Evolutionary conservation across 139 green algal species (phyloP), one percentile per base, ranked within the genome.

Genomic region (Medakamo hakoo): DNA sequence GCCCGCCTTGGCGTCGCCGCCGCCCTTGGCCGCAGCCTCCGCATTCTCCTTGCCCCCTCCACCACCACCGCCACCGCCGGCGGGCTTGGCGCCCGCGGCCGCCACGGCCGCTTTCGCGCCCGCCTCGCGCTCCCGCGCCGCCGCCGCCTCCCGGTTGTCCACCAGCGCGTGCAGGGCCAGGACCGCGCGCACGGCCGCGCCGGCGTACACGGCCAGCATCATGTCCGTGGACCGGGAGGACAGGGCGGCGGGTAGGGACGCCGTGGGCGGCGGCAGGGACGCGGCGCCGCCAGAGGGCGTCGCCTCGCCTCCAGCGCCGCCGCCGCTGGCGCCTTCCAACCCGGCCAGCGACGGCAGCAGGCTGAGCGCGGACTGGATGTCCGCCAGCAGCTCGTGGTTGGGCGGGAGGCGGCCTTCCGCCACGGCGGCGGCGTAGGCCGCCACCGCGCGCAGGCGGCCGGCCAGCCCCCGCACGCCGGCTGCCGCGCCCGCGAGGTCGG

Each of bases 151-250:
- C 80, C 94, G 95, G 86, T 99, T 99, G 71, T 97, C 92, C 59
- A 99, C 97, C 28, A 99, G 82, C 62, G 89, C 89, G 80, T 99
- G 93, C 71, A 99, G 69, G 4, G 93, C 89, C 25, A 97, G 80
- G 29, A 97, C 72, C 59, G 71, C 81, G 49, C 93, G 81, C 20
- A 96, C 88, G 63, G 98, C 76, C 1, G 86, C 90, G 0, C 90
- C 78, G 59, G 97, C 58, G 81, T 99, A 99, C 52, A 97, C 84
- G 30, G 76, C 81, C 65, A 92, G 75, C 88, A 96, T 96, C 93
- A 96, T 96, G 84, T 99, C 93, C 69, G 98, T 99, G 62, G 75
- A 80, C 76, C 96, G 90, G 29, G 96, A 83, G 65, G 86, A 73
- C 67, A 84, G 57, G 93, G 93, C 68, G 98, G 78, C 68, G 97